A percentile compares a stretch with the other conserved stretches of the same genome.
Conservation (phyloP, 2,329 filamentous ascomycete species). For the Hypoxylon sp. region DNA sequence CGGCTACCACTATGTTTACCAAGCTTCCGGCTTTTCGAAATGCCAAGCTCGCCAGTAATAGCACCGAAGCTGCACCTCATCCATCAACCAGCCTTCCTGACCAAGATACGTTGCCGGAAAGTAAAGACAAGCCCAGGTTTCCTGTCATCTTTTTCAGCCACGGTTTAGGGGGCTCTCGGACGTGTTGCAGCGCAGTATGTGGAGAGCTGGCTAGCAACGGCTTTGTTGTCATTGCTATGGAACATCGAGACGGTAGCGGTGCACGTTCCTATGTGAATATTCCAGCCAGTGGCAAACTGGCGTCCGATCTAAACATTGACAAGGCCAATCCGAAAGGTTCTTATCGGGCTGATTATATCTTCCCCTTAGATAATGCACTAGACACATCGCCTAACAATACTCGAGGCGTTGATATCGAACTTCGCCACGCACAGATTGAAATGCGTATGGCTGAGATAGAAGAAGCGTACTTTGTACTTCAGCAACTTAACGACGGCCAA, state of each 20-base stretch:
- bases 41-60: slow-evolving; percentile 63
- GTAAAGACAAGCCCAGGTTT: slow-evolving; percentile 55
- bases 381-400: slow-evolving; percentile 64
- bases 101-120: slow-evolving; percentile 31
- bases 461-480: slow-evolving; percentile 66
- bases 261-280: slow-evolving; percentile 69
- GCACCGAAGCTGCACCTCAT: slow-evolving; percentile 54
- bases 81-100: slow-evolving; percentile 33
- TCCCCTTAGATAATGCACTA: slow-evolving; percentile 62
- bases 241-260: slow-evolving; percentile 71
- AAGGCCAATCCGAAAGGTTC: slow-evolving; percentile 51
- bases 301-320: slow-evolving; percentile 43
- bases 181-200: slow-evolving; percentile 69
- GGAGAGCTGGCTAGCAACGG: slow-evolving; percentile 73
- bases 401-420: slow-evolving; percentile 65
- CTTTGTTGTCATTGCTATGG: slow-evolving; percentile 70
- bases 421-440: slow-evolving; percentile 69
- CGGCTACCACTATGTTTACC: slow-evolving; percentile 67
- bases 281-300: slow-evolving; percentile 50
- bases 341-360: slow-evolving; percentile 68
- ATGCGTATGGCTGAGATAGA: slow-evolving; percentile 71
- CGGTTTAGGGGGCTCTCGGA: slow-evolving; percentile 69
- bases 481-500: slow-evolving; percentile 62
- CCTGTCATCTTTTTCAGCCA: slow-evolving; percentile 73
- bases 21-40: slow-evolving; percentile 72